These are phyloP conservation scores for Stentor coeruleus DNA, from an alignment of 73 alveolate genomes.

Conservation along the genomic window DNA sequence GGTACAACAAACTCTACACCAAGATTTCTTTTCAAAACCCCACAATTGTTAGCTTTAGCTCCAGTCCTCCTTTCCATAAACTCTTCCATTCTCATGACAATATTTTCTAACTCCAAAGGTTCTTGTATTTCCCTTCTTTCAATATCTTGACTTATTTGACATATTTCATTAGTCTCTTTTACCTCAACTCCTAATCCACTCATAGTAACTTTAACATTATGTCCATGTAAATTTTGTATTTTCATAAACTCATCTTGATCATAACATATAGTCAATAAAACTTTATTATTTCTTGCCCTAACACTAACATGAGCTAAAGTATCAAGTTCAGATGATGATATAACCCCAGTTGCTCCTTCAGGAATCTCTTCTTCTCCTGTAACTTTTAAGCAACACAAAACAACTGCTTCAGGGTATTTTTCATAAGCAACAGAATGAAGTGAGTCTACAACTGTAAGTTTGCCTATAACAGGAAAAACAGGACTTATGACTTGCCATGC, in stretches of 20 bases:
- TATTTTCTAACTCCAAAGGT: not conserved
- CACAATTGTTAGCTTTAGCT: not conserved
- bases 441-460: constrained; percentile 44
- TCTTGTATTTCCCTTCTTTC: too few relatives aligned
- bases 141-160: not conserved
- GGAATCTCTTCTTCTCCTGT: constrained; percentile 89
- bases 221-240: constrained; percentile 29
- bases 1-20: not conserved
- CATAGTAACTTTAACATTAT: constrained; percentile 5
- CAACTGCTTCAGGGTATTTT: constrained; percentile 51
- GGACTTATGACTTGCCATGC: constrained; percentile 70
- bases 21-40: not conserved
- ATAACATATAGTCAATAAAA: constrained; percentile 55
- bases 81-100: not conserved
- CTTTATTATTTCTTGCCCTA: constrained; percentile 77
- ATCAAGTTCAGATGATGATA: constrained; percentile 77
- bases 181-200: not conserved
- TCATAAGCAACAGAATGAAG: constrained; percentile 61
- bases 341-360: constrained; percentile 55
- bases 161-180: not conserved
- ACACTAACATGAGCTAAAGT: constrained; percentile 82
- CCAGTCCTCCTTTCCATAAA: not conserved
- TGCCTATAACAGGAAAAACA: constrained; percentile 32
- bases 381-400: constrained; percentile 60
- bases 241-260: constrained; percentile 45